A percentile compares a stretch with the other conserved stretches of the same genome.
phyloP scores from a whole-genome alignment of 108 stramenopile species.

The Discostella stelligeroides region DNA sequence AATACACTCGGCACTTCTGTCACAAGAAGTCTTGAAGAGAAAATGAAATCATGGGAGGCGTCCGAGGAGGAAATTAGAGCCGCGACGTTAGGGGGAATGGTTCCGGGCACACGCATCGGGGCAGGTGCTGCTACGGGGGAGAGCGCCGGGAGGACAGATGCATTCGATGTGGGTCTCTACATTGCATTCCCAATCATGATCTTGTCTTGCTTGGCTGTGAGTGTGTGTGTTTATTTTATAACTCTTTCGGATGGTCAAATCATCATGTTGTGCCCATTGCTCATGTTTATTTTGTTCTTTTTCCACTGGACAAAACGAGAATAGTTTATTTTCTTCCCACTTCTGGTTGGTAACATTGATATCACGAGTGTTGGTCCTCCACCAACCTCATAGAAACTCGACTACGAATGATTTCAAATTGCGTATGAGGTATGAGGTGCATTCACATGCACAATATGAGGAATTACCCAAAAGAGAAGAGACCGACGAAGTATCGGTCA shows the following conservation, averaged over 20 bases:
- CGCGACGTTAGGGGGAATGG: conserved; percentile 68
- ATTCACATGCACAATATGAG: too few species aligned
- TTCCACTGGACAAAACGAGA: too few species aligned
- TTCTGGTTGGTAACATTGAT: conserved; percentile 78
- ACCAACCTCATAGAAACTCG: conserved; percentile 46
- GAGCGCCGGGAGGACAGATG: conserved; percentile 50
- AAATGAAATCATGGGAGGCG: conserved; percentile 84
- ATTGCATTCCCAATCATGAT: conserved; percentile 78
- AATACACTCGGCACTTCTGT: not conserved
- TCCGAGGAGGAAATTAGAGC: conserved; percentile 77
- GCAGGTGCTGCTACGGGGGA: not conserved
- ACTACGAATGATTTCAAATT: too few species aligned
- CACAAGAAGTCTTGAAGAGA: conserved; percentile 60
- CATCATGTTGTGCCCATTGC: not conserved
- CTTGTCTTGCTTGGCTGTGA: conserved; percentile 27
- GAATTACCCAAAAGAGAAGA: too few species aligned
- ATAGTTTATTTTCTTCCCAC: conserved; percentile 61
- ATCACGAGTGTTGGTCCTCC: conserved; percentile 71
- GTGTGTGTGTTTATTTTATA: not conserved
- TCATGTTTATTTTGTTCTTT: not conserved
- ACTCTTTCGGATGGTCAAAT: not conserved
- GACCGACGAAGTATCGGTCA: too few species aligned
- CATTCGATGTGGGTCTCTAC: conserved; percentile 76
- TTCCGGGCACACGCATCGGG: conserved; percentile 22
- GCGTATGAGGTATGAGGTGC: too few species aligned